Conservation (phyloP, 1,284 basidiomycete genomes). For the Malassezia brasiliensis region DNA sequence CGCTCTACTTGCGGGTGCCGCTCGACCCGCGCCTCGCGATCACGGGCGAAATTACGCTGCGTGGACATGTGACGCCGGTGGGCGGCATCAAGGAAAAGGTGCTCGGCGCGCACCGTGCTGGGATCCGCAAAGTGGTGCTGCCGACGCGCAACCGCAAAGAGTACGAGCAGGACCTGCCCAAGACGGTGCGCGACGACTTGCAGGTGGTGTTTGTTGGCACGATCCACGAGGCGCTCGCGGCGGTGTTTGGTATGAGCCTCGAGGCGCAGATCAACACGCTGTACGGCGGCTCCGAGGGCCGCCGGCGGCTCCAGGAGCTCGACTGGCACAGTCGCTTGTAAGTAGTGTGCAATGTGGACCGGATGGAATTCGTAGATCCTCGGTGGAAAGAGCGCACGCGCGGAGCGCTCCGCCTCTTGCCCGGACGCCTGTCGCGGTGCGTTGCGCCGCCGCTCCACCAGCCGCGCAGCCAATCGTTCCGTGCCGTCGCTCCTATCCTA, state of each 20-base stretch:
- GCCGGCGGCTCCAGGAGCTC: slow-evolving; percentile 15
- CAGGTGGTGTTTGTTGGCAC: slow-evolving; percentile 69
- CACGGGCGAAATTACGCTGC: slow-evolving; percentile 44
- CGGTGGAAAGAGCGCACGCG: no score
- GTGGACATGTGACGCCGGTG: slow-evolving; percentile 42
- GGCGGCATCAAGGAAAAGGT: slow-evolving; percentile 47
- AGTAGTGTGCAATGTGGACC: no score
- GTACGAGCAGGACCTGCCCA: slow-evolving; percentile 69
- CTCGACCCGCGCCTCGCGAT: slow-evolving; percentile 41
- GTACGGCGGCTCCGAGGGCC: slow-evolving; percentile 7
- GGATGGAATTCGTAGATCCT: no score
- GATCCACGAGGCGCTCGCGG: slow-evolving; percentile 67
- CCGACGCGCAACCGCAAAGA: slow-evolving; percentile 74
- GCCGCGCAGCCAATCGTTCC: no score
- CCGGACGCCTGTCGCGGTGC: no score
- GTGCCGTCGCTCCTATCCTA: background rate
- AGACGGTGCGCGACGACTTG: slow-evolving; percentile 62
- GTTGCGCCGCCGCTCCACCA: no score
- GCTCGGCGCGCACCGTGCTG: slow-evolving; percentile 57
- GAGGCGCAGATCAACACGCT: slow-evolving; percentile 13
- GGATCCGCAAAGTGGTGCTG: slow-evolving; percentile 68
- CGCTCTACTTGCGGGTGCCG: slow-evolving; percentile 64
- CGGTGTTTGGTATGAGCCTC: slow-evolving; percentile 49
- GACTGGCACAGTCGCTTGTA: slow-evolving; percentile 16
- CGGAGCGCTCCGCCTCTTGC: no score